Base-by-base conservation (phyloP, 495 filamentous ascomycete genomes). In the Tuber indicum region DNA sequence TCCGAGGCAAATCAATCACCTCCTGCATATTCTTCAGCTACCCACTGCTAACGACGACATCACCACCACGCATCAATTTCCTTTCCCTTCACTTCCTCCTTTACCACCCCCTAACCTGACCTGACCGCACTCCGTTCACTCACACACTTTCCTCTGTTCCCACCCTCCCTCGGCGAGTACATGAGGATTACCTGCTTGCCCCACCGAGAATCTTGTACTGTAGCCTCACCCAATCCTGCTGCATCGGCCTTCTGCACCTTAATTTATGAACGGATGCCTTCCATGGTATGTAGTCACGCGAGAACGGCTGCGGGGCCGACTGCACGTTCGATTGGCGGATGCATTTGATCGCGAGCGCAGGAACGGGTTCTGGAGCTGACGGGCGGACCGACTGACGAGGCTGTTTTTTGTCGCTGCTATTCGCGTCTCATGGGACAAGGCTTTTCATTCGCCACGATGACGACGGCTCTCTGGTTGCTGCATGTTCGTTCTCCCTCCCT, bases 211-310 rank as follows among this genome's bases (percentile, higher is more conserved):
- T 66, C 32, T 66, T 66, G 58, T 66, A 66, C 58, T 36, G 32
- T 19, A 17, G 26, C 58, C 26, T 36, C 58, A 19, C 58, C 58
- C 58, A 66, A 66, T 66, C 58, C 58, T 66, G 58, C n/a, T n/a
- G 52, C 9, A 4, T 66, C 58, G 58, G 58, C 58, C 58, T 66
- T 36, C 58, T 66, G 58, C 58, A 74, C 77, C 79, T 79, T 76
- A 80, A 79, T 80, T 80, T 80, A 72, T 74, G 73, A 76, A 76
- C 74, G 75, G 78, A 76, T 80, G 78, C 77, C 78, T 80, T 26
- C 74, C 77, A 76, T 72, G 78, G 74, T 66, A 66, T 66, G 74
- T 44, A 79, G 78, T 80, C 78, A 80, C 78, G 77, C 78, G 78
- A 80, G 74, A 74, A 46, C 78, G 77, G 70, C 71, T 75, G 79